phyloP scores from a whole-genome alignment of 2,329 filamentous ascomycete genomes.

The Pseudocercospora fijiensis region DNA sequence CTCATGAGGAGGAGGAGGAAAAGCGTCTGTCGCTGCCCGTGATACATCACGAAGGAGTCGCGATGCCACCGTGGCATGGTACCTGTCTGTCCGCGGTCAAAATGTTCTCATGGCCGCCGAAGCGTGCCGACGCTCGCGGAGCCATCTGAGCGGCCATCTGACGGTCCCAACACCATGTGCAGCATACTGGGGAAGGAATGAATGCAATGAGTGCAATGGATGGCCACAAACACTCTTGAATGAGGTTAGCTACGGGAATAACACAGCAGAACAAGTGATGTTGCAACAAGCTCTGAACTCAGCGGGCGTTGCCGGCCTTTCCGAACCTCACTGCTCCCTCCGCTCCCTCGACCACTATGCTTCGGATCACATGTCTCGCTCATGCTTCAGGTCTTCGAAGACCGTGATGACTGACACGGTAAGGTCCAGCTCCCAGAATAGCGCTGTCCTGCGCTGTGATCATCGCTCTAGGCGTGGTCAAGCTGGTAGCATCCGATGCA shows the following conservation, averaged over 20 bases:
- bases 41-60: not conserved
- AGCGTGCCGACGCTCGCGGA: not conserved
- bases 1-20: not conserved
- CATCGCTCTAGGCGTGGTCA: not conserved
- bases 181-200: not conserved
- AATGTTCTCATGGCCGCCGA: not conserved
- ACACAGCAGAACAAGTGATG: not conserved
- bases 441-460: not conserved
- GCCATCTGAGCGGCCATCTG: not conserved
- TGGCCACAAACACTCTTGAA: not conserved
- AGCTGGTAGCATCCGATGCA: not conserved
- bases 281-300: not conserved
- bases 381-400: not conserved
- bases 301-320: not conserved
- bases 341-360: not conserved
- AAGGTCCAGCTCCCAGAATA: not conserved
- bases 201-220: not conserved
- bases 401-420: not conserved
- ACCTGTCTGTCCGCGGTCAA: not conserved
- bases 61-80: not conserved
- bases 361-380: not conserved
- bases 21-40: not conserved
- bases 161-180: not conserved
- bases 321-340: not conserved
- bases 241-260: constrained; percentile 4